Evolutionary conservation across 306 rosid species (phyloP).

Genomic region (Quercus gilva): DNA sequence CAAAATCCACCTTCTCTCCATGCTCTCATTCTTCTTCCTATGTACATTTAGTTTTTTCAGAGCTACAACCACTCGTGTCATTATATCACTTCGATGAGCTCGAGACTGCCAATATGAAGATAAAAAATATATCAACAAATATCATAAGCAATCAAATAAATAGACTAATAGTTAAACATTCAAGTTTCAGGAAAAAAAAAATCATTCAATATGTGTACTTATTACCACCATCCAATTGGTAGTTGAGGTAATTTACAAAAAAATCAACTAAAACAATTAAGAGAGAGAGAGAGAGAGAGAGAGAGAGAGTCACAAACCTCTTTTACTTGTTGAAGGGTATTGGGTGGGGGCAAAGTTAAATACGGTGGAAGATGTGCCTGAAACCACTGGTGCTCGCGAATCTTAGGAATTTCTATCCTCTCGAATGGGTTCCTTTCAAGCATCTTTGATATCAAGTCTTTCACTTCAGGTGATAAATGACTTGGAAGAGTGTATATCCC

Average conservation of each 20-base stretch:
- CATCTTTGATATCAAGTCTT: constrained; percentile 84
- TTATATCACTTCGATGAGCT: constrained; percentile 87
- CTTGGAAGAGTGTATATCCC: constrained; percentile 48
- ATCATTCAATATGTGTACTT: not conserved
- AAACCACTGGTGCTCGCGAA: constrained; percentile 92
- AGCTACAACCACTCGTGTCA: constrained; percentile 85
- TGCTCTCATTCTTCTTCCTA: constrained; percentile 93
- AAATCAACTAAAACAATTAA: not conserved
- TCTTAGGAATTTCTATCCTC: constrained; percentile 84
- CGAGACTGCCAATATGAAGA: constrained; percentile 55
- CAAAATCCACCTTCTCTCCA: constrained; percentile 84
- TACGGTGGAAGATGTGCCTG: constrained; percentile 90
- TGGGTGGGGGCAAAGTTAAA: constrained; percentile 85
- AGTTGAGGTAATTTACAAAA: not conserved
- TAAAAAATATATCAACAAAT: constrained; percentile 20
- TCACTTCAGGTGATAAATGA: constrained; percentile 83
- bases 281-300: not conserved
- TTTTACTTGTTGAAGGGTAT: constrained; percentile 66
- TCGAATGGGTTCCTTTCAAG: constrained; percentile 88
- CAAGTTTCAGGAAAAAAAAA: not conserved
- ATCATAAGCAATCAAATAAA: not conserved
- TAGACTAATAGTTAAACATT: too few relatives aligned
- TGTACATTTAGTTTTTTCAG: constrained; percentile 77
- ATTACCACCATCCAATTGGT: not conserved
- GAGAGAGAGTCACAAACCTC: constrained; percentile 41